phyloP scores from a whole-genome alignment of 192 early-diverging fungal genomes.

The Ambispora gerdemannii region DNA sequence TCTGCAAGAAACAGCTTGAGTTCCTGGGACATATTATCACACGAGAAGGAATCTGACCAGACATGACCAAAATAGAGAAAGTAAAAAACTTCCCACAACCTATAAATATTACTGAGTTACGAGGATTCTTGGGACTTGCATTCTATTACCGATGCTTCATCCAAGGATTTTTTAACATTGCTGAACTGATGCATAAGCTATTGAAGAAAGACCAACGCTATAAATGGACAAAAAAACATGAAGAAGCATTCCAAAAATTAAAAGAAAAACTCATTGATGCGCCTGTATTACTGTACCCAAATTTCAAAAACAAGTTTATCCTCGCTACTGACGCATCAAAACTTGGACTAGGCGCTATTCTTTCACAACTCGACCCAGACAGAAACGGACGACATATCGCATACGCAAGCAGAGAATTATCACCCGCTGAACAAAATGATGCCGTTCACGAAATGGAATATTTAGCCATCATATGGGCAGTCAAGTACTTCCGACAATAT shows the following conservation, averaged over 20 bases:
- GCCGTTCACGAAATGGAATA: background rate
- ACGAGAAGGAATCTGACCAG: background rate
- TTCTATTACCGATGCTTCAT: background rate
- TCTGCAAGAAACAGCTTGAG: no score
- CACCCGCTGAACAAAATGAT: background rate
- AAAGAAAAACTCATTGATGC: background rate
- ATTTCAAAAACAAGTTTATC: conserved; percentile 17
- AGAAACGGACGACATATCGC: background rate
- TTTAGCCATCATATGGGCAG: conserved; percentile 14
- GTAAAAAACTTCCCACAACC: background rate
- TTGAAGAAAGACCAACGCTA: background rate
- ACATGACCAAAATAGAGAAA: background rate
- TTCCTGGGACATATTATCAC: background rate
- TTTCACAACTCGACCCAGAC: background rate
- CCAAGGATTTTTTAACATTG: background rate
- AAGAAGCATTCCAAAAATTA: background rate
- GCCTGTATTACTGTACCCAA: background rate
- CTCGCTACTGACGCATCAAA: background rate
- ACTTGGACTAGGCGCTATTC: background rate
- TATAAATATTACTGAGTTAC: background rate
- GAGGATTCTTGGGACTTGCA: background rate
- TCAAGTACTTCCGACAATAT: conserved; percentile 24
- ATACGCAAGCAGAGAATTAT: background rate
- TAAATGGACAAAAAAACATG: background rate
- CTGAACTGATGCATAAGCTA: background rate